These are phyloP conservation scores for Aspergillus leporis DNA, from an alignment of 495 filamentous ascomycete species.

Conservation along the genomic window DNA sequence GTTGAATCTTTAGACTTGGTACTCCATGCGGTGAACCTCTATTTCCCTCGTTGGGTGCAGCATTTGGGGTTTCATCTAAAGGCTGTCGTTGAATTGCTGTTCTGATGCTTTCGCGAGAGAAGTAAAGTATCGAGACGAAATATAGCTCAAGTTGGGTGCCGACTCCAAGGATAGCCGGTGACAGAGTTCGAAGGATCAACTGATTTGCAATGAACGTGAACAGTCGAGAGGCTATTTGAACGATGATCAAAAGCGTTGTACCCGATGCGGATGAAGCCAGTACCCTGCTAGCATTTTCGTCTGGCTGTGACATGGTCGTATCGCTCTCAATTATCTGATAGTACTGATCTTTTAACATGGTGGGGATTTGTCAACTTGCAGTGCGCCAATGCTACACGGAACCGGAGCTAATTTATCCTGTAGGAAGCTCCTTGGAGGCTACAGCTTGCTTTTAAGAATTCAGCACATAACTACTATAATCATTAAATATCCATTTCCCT, in stretches of 20 bases:
- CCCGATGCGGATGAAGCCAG: conserved; percentile 58
- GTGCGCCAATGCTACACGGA: background rate
- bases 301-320: conserved; percentile 18
- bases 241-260: conserved; percentile 80
- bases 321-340: background rate
- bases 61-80: conserved; percentile 19
- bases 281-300: conserved; percentile 24
- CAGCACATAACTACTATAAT: background rate
- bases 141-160: conserved; percentile 90
- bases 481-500: no score
- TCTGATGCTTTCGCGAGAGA: conserved; percentile 84
- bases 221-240: conserved; percentile 79
- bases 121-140: conserved; percentile 84
- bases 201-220: conserved; percentile 92
- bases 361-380: background rate
- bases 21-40: background rate
- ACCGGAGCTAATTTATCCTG: conserved; percentile 1
- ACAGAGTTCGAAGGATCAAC: conserved; percentile 79
- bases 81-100: conserved; percentile 82
- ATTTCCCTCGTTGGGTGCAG: conserved; percentile 7
- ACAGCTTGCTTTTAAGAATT: background rate
- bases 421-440: background rate
- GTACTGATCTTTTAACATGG: background rate
- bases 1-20: background rate
- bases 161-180: conserved; percentile 77